These are phyloP conservation scores for Alnus rubra DNA, from an alignment of 306 rosid genomes.

Conservation along the genomic window DNA sequence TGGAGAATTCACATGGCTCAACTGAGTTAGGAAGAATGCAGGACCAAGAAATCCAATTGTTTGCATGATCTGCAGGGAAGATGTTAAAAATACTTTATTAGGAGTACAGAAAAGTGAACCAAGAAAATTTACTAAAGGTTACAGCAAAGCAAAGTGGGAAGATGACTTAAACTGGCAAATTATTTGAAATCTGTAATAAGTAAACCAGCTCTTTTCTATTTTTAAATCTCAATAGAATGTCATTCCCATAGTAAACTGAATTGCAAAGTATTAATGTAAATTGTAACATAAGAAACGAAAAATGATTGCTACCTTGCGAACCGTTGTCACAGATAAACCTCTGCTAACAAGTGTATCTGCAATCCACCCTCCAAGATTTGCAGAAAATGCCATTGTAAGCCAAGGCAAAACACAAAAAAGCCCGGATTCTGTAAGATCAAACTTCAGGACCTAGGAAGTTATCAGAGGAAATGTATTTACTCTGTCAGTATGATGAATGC, in stretches of 20 bases:
- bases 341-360: slow-evolving; percentile 93
- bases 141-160: background rate
- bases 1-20: slow-evolving; percentile 92
- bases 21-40: slow-evolving; percentile 95
- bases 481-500: background rate
- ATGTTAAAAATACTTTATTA: slow-evolving; percentile 11
- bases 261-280: background rate
- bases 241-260: background rate
- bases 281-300: background rate
- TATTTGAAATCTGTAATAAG: background rate
- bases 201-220: background rate
- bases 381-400: slow-evolving; percentile 95
- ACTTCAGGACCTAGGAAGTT: slow-evolving; percentile 78
- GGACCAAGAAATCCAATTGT: slow-evolving; percentile 98
- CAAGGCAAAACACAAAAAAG: slow-evolving; percentile 88
- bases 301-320: slow-evolving; percentile 78
- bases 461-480: background rate
- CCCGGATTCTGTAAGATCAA: slow-evolving; percentile 96
- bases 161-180: background rate
- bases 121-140: background rate
- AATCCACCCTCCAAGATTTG: slow-evolving; percentile 97
- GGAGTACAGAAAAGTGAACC: background rate
- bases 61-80: slow-evolving; percentile 79
- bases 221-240: background rate
- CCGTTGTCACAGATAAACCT: slow-evolving; percentile 80